These are phyloP conservation scores for Kappamyces sp. DNA, from an alignment of 192 early-diverging fungal genomes.

Conservation along the genomic window DNA sequence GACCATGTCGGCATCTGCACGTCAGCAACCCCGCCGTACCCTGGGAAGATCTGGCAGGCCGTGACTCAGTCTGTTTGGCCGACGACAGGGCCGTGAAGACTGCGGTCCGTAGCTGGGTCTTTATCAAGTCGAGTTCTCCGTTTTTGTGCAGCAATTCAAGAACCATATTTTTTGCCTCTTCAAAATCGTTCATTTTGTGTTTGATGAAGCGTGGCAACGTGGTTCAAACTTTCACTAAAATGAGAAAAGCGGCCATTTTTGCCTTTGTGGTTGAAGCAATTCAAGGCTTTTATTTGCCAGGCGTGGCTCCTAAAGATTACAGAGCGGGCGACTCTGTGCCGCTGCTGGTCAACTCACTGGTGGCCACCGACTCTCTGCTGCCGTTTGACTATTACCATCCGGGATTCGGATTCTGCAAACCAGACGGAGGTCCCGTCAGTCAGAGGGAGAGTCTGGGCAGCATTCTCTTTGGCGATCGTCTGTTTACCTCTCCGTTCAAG, in stretches of 20 bases:
- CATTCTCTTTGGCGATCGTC: conserved; percentile 94
- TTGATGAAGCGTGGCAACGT: conserved; percentile 12
- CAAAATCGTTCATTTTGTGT: not conserved
- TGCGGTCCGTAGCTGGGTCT: conserved; percentile 4
- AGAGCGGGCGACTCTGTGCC: conserved; percentile 57
- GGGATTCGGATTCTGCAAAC: conserved; percentile 79
- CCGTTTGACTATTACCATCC: conserved; percentile 87
- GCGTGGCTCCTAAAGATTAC: conserved; percentile 88
- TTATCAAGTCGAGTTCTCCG: not conserved
- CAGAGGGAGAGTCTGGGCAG: conserved; percentile 78
- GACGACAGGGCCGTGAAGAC: not conserved
- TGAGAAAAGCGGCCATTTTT: not conserved
- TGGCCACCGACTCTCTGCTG: conserved; percentile 59
- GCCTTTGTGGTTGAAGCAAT: conserved; percentile 6
- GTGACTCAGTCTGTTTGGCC: not conserved
- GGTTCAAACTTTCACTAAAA: not conserved
- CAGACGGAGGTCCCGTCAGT: conserved; percentile 41
- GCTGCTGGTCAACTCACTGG: conserved; percentile 81
- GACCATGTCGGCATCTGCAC: too few relatives aligned
- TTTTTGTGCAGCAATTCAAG: not conserved
- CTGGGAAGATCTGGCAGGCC: not conserved
- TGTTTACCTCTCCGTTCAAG: conserved; percentile 76
- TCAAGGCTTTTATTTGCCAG: conserved; percentile 84
- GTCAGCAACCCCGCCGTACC: too few relatives aligned
- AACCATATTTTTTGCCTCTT: not conserved